Base-by-base conservation (phyloP, 2,329 filamentous ascomycete genomes). In the Fusarium sp. region DNA sequence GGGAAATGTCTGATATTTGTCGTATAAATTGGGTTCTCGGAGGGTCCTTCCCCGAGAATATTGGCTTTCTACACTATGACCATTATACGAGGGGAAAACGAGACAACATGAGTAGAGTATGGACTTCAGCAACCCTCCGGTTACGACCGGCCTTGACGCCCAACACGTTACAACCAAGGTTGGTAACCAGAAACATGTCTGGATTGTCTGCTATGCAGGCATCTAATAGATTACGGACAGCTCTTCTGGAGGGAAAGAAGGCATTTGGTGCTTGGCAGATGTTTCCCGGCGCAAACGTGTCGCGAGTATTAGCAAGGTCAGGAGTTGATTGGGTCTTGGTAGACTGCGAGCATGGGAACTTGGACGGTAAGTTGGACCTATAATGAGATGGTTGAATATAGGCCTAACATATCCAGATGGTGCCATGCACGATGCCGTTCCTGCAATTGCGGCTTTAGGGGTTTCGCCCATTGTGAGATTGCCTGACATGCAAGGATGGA, bases 271-370 rank as follows among this genome's bases (percentile, higher is more conserved):
- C 87, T 59, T 91, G 89, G 89, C 89, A 91, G 81, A 90, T 90
- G 84, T 80, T 91, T 60, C 89, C 89, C 0, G 88, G 89, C 0
- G 83, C 85, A 48, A 90, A 91, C 69, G 81, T 91, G 18, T 89
- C 89, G 10, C 84, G 89, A 59, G 80, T 86, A 23, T 82, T 93
- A 52, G 90, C 91, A 4, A 83, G 89, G 60, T 81, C 86, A 3
- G 91, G 90, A 2, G 85, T 91, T 4, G 91, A 93, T 77, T 92
- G 91, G 86, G 87, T 93, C 15, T 83, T 92, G 79, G 87, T 88
- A 56, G 87, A 87, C 69, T 86, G 85, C 62, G 87, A 87, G 73
- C 86, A 88, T 73, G 86, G 86, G 14, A 86, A 85, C 69, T 80
- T 88, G 64, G 84, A 85, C 41, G 86, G 83, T 84, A 74, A 38